Conservation (phyloP, 1,284 basidiomycete species). For the Moesziomyces globuligerus region DNA sequence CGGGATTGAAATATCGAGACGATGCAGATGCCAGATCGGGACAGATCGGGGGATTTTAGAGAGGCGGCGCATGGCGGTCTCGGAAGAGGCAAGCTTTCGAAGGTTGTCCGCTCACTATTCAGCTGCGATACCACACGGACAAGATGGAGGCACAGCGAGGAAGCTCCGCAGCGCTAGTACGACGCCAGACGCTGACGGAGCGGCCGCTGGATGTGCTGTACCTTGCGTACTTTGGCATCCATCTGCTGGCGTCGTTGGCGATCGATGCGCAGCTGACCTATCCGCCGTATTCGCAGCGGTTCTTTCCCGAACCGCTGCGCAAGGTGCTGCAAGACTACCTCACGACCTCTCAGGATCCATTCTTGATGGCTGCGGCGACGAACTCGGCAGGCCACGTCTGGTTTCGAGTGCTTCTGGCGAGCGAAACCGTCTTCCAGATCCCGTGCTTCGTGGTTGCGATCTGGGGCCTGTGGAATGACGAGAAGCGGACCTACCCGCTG, state of each 20-base stretch:
- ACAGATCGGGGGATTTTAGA: no score
- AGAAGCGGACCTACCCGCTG: slow-evolving; percentile 50
- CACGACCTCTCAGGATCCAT: slow-evolving; percentile 40
- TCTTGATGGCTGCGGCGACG: slow-evolving; percentile 24
- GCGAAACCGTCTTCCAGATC: slow-evolving; percentile 49
- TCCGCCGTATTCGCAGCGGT: slow-evolving; percentile 32
- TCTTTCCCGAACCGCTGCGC: slow-evolving; percentile 40
- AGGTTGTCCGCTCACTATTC: neutral
- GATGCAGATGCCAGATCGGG: no score
- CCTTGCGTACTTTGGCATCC: slow-evolving; percentile 48
- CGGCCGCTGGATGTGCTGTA: slow-evolving; percentile 46
- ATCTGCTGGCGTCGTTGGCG: slow-evolving; percentile 42
- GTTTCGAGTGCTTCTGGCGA: slow-evolving; percentile 44
- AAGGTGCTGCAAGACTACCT: slow-evolving; percentile 44
- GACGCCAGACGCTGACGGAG: slow-evolving; percentile 4
- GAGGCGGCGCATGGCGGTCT: no score
- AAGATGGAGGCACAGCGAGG: slow-evolving; percentile 1
- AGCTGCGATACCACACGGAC: neutral
- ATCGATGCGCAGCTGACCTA: slow-evolving; percentile 52
- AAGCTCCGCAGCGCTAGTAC: neutral
- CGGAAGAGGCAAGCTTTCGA: neutral
- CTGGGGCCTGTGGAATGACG: slow-evolving; percentile 37
- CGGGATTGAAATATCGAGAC: no score
- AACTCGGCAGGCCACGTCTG: slow-evolving; percentile 38
- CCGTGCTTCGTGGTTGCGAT: slow-evolving; percentile 47